phyloP scores from a whole-genome alignment of 2,329 filamentous ascomycete species.

The Teratosphaeria zuluensis region DNA sequence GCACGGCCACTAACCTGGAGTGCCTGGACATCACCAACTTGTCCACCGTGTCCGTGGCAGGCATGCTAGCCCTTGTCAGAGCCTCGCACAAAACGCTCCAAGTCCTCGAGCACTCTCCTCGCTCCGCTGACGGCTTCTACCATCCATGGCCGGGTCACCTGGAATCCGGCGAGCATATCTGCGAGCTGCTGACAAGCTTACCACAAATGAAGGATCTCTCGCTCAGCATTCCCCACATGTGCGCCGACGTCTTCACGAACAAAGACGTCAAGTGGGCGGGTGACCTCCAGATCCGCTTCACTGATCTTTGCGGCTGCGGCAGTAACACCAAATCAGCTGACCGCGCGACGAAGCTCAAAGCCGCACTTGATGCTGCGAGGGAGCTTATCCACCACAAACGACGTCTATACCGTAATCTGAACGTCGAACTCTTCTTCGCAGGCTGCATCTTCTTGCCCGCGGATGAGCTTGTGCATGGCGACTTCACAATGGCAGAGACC shows the following conservation, averaged over 20 bases:
- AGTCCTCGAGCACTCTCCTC: conserved; percentile 45
- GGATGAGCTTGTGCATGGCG: conserved; percentile 37
- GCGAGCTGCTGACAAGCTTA: conserved; percentile 37
- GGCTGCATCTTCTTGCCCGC: conserved; percentile 43
- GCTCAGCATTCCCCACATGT: conserved; percentile 40
- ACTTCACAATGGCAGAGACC: conserved; percentile 37
- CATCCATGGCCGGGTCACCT: conserved; percentile 39
- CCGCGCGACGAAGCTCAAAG: conserved; percentile 27
- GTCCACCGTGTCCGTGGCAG: conserved; percentile 43
- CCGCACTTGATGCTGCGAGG: conserved; percentile 33
- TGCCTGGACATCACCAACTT: conserved; percentile 46
- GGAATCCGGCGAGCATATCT: conserved; percentile 37
- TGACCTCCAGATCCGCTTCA: conserved; percentile 41
- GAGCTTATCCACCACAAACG: conserved; percentile 30
- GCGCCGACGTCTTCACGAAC: conserved; percentile 36
- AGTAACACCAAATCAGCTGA: conserved; percentile 21
- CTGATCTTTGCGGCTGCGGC: conserved; percentile 37
- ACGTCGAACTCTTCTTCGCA: conserved; percentile 42
- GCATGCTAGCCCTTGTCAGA: conserved; percentile 43
- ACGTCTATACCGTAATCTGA: conserved; percentile 29
- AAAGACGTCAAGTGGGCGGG: conserved; percentile 35
- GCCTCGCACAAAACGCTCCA: conserved; percentile 39
- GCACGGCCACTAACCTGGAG: conserved; percentile 41
- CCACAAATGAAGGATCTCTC: conserved; percentile 40
- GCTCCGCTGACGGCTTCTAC: conserved; percentile 42